phyloP scores from a whole-genome alignment of 2,329 filamentous ascomycete genomes.

The Cytospora piceicola region DNA sequence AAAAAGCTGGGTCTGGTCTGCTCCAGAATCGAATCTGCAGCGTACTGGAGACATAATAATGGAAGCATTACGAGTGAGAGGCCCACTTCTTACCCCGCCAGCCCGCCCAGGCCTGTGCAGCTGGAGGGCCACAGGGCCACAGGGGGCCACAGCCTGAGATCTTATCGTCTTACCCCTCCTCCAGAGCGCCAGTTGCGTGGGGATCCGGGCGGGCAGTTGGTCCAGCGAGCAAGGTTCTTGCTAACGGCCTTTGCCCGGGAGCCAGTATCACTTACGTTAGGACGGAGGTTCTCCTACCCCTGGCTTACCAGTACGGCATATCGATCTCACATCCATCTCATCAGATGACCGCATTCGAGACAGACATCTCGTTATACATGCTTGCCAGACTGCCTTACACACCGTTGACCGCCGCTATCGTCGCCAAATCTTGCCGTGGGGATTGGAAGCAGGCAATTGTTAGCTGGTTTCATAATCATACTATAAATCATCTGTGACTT shows the following conservation, averaged over 20 bases:
- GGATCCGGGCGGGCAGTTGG: neutral
- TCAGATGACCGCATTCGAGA: neutral
- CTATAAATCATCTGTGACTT: neutral
- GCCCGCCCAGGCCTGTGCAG: too few relatives aligned
- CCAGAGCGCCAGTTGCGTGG: neutral
- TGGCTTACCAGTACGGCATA: neutral
- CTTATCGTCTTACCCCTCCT: conserved; percentile 3
- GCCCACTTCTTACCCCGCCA: neutral
- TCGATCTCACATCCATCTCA: neutral
- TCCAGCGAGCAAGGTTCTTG: neutral
- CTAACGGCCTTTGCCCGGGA: neutral
- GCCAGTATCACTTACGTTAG: neutral
- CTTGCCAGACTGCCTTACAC: neutral
- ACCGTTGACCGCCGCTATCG: neutral
- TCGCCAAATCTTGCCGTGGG: neutral
- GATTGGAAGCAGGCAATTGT: neutral
- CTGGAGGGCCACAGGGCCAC: neutral
- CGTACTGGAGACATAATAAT: neutral
- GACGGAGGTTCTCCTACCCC: neutral
- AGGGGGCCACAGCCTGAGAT: neutral
- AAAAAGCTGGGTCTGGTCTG: neutral
- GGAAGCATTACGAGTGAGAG: neutral
- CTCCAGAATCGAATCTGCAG: neutral
- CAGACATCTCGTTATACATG: neutral
- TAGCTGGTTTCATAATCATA: neutral